Base-by-base conservation (phyloP, 2,329 filamentous ascomycete species). In the Cladosporium sp. region DNA sequence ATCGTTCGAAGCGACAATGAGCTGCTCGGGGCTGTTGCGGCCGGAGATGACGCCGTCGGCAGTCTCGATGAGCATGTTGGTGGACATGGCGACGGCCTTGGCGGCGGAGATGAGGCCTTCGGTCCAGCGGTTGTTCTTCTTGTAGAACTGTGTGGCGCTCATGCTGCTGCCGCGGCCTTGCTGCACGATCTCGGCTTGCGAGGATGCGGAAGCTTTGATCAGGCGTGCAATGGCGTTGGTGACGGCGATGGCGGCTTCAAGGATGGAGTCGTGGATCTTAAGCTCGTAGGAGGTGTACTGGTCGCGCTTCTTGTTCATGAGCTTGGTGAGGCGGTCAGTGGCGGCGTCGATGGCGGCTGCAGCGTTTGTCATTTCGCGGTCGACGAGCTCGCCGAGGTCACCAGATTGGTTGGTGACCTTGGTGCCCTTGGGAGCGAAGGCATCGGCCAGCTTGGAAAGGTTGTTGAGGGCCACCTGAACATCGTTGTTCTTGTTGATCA, bases 41-140 rank as follows among this genome's bases (percentile, higher is more conserved):
- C 88, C 89, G 1, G 88, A 92, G 57, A 99, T 87, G 37, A 99
- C 94, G 19, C 93, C 94, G 70, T 99, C 94, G 0, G 94, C 94
- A 6, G 94, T 99, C 80, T 99, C 94, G 69, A 99, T 99, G 65
- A 99, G 84, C 40, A 88, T 94, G 77, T 97, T 97, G 10, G 94
- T 99, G 15, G 91, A 95, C 1, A 83, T 83, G 3, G 94, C 94
- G 17, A 99, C 94, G 0, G 94, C 94, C 77, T 99, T 99, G 63
- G 94, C 93, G 0, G 94, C 94, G 36, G 91, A 96, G 71, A 99
- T 97, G 60, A 99, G 85, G 48, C 94, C 94, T 71, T 99, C 94
- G 0, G 94, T 99, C 94, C 94, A 99, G 53, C 94, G 85, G 77
- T 97, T 99, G 83, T 99, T 97, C 80, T 97, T 97, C 83, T 97